Percentiles rank a stretch among this genome's conserved stretches.
Evolutionary conservation across 257 asterid species (phyloP).

Genomic region (Jasminum sambac): DNA sequence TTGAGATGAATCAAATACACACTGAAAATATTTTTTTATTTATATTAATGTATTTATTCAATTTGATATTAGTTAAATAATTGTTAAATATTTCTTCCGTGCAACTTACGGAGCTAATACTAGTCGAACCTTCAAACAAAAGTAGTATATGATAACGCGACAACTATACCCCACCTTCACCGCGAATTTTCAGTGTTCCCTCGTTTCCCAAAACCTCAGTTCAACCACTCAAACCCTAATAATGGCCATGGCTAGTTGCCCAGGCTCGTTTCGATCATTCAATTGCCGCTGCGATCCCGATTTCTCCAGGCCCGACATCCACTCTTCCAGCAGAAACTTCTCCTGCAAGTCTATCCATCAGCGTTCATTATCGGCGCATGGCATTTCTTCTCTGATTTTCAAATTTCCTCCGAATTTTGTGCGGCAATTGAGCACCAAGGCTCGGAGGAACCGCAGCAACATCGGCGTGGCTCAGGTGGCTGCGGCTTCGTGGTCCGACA

Average conservation of each 20-base stretch:
- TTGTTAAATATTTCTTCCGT: too few relatives aligned
- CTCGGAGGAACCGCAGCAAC: conserved; percentile 92
- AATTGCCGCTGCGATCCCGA: conserved; percentile 89
- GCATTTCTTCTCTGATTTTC: conserved; percentile 58
- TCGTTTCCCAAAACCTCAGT: too few relatives aligned
- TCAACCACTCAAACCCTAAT: conserved; percentile 17
- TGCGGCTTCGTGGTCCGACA: conserved; percentile 95
- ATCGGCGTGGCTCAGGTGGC: conserved; percentile 96
- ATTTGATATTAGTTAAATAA: too few relatives aligned
- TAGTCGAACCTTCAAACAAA: too few relatives aligned
- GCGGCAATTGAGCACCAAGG: conserved; percentile 91
- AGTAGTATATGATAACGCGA: too few relatives aligned
- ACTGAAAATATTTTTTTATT: too few relatives aligned
- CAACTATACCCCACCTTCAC: too few relatives aligned
- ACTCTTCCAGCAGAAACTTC: conserved; percentile 42
- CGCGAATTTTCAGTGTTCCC: too few relatives aligned
- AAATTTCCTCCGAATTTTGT: conserved; percentile 94
- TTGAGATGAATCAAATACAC: too few relatives aligned
- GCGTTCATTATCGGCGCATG: conserved; percentile 27
- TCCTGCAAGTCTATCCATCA: conserved; percentile 32
- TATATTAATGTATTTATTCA: too few relatives aligned
- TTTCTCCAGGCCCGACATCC: conserved; percentile 50
- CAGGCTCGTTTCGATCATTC: conserved; percentile 55
- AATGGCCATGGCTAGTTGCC: conserved; percentile 79
- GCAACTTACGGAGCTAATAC: too few relatives aligned